Base-by-base conservation (phyloP, 2,329 filamentous ascomycete species). In the Cladosporium sp. region DNA sequence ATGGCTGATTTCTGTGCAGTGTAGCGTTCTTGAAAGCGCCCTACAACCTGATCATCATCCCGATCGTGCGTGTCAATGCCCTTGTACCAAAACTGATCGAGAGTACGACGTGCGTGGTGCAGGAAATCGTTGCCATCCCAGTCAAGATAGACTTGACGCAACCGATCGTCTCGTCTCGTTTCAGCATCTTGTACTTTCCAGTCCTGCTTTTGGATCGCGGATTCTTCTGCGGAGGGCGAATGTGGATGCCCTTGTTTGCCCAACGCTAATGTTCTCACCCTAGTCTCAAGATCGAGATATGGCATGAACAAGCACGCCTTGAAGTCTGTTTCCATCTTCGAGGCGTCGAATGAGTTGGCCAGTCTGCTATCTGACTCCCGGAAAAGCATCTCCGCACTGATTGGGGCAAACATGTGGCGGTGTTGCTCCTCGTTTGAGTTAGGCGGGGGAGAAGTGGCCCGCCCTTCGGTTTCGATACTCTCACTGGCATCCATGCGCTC, bases 71-170 rank as follows among this genome's bases (percentile, higher is more conserved):
- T 86, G 56, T 84, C 77, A 45, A 81, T 80, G 40, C 81, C 82
- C 36, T 83, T 80, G 56, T 85, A 85, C 61, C 80, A 83, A 62
- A 80, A 85, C 50, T 86, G 82, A 58, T 85, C 82, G 1, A 85
- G 68, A 0, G 83, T 85, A 17, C 83, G 72, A 8, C 82, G 76
- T 0, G 82, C 74, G 60, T 86, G 82, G 1, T n/a, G 82, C 65
- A 2, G 66, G 67, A 4, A 73, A 73, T 8, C n/a, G n/a, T 74
- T 75, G 20, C 38, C 38, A 8, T n/a, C 7, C 5, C 1, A 19
- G 13, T 15, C 36, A 47, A 5, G 20, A 20, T 40, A 18, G 2
- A 36, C 36, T 12, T 40, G 2, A 12, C 8, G 69, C 70, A 18
- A 65, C 67, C 7, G 66, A 64, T 1, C 12, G 29, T 47, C 44